Conservation (phyloP, 257 asterid genomes). For the Solanum sparsipilum region DNA sequence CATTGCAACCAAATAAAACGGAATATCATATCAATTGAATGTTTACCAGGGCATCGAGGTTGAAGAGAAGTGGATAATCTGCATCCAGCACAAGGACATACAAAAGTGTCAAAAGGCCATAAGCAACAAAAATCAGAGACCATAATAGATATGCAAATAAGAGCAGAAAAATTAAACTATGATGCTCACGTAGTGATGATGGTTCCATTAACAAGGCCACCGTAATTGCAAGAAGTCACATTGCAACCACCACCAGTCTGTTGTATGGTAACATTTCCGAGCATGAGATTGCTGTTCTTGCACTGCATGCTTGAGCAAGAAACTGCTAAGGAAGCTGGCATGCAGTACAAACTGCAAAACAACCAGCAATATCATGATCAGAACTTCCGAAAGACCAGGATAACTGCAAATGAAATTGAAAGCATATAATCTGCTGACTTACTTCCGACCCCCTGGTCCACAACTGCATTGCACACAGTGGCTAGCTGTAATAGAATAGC, state of each 20-base stretch:
- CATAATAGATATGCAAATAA: not conserved
- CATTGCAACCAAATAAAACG: not conserved
- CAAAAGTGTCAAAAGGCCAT: not conserved
- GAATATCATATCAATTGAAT: not conserved
- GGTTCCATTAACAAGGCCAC: constrained; percentile 77
- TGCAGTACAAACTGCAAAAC: constrained; percentile 69
- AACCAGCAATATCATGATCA: not conserved
- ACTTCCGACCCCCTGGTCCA: constrained; percentile 87
- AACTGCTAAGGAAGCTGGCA: constrained; percentile 90
- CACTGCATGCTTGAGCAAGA: constrained; percentile 99
- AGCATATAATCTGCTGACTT: constrained; percentile 17
- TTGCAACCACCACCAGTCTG: constrained; percentile 87
- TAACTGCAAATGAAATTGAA: not conserved
- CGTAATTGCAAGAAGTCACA: constrained; percentile 81
- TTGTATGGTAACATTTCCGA: constrained; percentile 71
- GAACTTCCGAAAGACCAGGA: not conserved
- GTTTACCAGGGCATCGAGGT: constrained; percentile 92
- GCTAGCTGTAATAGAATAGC: constrained; percentile 80
- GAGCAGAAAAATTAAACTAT: not conserved
- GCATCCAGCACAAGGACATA: constrained; percentile 13
- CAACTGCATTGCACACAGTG: constrained; percentile 98
- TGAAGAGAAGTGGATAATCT: constrained; percentile 73
- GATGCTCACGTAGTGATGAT: constrained; percentile 55
- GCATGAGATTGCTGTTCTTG: constrained; percentile 66
- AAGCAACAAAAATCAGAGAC: not conserved